phyloP scores from a whole-genome alignment of 768 basidiomycete species.

The Lentinus tigrinus region DNA sequence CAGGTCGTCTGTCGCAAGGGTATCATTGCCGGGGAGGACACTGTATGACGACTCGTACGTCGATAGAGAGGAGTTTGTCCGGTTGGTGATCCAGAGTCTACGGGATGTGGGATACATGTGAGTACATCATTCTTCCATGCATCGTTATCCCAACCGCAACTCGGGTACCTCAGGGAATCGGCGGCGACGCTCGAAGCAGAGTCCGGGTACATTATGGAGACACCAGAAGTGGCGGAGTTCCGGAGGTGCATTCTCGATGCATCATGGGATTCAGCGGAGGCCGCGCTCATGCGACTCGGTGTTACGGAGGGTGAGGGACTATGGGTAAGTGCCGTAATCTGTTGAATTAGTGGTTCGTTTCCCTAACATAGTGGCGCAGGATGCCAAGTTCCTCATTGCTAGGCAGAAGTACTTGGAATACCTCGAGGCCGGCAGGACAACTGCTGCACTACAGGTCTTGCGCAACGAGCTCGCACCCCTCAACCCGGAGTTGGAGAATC shows the following conservation, averaged over 20 bases:
- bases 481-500: conserved; percentile 72
- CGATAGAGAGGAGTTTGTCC: conserved; percentile 87
- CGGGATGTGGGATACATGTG: conserved; percentile 78
- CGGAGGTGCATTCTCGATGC: conserved; percentile 77
- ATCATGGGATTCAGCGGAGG: conserved; percentile 78
- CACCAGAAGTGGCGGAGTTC: conserved; percentile 74
- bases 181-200: conserved; percentile 88
- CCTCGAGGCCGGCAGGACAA: conserved; percentile 77
- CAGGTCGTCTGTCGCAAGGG: conserved; percentile 44
- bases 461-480: conserved; percentile 87
- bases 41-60: conserved; percentile 78
- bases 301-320: conserved; percentile 66
- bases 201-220: conserved; percentile 87
- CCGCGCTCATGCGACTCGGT: conserved; percentile 64
- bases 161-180: conserved; percentile 60
- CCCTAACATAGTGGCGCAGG: conserved; percentile 38
- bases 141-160: conserved; percentile 11
- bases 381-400: conserved; percentile 82
- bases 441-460: conserved; percentile 80
- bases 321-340: conserved; percentile 48
- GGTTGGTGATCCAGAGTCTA: conserved; percentile 85
- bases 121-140: conserved; percentile 11
- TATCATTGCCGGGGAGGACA: conserved; percentile 68
- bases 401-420: conserved; percentile 97
- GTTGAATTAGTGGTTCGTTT: background rate